phyloP scores from a whole-genome alignment of 345 rosid genomes.

The Garcia nutans region DNA sequence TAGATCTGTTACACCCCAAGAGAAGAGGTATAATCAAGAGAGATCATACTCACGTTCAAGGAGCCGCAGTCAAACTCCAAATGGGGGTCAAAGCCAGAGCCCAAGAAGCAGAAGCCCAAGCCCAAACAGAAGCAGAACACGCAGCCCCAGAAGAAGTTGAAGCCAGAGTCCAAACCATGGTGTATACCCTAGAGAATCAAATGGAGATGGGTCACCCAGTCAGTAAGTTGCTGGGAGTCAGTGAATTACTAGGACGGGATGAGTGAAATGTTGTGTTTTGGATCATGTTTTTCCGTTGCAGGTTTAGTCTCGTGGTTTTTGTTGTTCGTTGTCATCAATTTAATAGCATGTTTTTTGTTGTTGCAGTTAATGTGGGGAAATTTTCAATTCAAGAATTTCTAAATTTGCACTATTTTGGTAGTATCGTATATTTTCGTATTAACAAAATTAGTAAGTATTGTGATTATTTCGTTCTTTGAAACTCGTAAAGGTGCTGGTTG shows the following conservation, averaged over 20 bases:
- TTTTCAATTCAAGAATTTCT: not conserved
- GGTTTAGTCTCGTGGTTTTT: not conserved
- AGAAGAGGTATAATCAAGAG: constrained; percentile 28
- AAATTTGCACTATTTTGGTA: not conserved
- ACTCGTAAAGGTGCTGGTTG: not conserved
- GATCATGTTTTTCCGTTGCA: not conserved
- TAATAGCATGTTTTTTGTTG: constrained; percentile 8
- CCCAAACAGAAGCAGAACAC: constrained; percentile 19
- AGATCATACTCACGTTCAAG: constrained; percentile 49
- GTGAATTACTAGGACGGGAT: constrained; percentile 29
- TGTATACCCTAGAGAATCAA: constrained; percentile 33
- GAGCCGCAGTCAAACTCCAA: constrained; percentile 64
- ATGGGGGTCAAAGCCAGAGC: constrained; percentile 28
- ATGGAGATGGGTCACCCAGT: constrained; percentile 71
- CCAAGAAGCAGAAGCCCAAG: constrained; percentile 21
- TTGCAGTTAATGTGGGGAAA: constrained; percentile 3
- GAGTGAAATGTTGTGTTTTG: constrained; percentile 4
- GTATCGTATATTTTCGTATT: not conserved
- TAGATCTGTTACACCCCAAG: constrained; percentile 34
- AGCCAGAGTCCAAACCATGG: constrained; percentile 37
- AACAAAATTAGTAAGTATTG: not conserved
- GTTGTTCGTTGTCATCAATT: constrained; percentile 9
- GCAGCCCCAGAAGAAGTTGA: constrained; percentile 23
- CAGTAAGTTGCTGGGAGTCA: constrained; percentile 44
- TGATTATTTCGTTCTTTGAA: not conserved